These are phyloP conservation scores for Aphanomyces euteiches DNA, from an alignment of 352 stramenopile genomes.

Conservation along the genomic window DNA sequence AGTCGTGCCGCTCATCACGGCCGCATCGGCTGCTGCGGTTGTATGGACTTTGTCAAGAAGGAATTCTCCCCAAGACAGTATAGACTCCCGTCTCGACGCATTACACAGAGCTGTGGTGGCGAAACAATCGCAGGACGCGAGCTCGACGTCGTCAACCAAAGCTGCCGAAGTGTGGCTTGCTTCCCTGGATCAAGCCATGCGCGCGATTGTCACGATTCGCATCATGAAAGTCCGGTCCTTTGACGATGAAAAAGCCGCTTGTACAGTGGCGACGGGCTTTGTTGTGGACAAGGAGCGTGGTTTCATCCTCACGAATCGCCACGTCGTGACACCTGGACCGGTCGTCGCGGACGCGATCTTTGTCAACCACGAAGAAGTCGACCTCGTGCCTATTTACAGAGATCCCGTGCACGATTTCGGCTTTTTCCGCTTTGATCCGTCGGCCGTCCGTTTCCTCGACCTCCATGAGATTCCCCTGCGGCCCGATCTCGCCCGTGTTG, in stretches of 20 bases:
- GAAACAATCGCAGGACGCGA: neutral
- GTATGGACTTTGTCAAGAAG: neutral
- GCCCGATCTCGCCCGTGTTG: slow-evolving; percentile 82
- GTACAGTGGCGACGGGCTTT: slow-evolving; percentile 87
- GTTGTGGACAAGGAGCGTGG: slow-evolving; percentile 85
- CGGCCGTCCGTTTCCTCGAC: slow-evolving; percentile 80
- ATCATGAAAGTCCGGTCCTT: slow-evolving; percentile 84
- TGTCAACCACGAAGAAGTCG: slow-evolving; percentile 91
- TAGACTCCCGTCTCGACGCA: neutral
- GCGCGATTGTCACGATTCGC: slow-evolving; percentile 82
- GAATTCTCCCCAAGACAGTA: neutral
- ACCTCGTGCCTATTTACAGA: slow-evolving; percentile 83
- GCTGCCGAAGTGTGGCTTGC: slow-evolving; percentile 58
- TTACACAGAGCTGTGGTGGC: neutral
- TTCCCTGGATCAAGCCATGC: slow-evolving; percentile 64
- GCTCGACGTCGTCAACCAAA: too few species aligned
- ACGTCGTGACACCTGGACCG: slow-evolving; percentile 86
- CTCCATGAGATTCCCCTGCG: slow-evolving; percentile 82
- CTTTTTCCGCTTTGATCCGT: slow-evolving; percentile 87
- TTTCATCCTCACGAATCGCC: slow-evolving; percentile 90
- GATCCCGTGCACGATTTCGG: slow-evolving; percentile 92
- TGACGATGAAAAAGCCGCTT: slow-evolving; percentile 79
- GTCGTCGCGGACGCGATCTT: slow-evolving; percentile 88
- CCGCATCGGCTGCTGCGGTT: neutral
- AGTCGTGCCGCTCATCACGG: neutral